A percentile compares a stretch with the other conserved stretches of the same genome.
phyloP scores from a whole-genome alignment of 2,329 filamentous ascomycete genomes.

The Cladosporium sp. region DNA sequence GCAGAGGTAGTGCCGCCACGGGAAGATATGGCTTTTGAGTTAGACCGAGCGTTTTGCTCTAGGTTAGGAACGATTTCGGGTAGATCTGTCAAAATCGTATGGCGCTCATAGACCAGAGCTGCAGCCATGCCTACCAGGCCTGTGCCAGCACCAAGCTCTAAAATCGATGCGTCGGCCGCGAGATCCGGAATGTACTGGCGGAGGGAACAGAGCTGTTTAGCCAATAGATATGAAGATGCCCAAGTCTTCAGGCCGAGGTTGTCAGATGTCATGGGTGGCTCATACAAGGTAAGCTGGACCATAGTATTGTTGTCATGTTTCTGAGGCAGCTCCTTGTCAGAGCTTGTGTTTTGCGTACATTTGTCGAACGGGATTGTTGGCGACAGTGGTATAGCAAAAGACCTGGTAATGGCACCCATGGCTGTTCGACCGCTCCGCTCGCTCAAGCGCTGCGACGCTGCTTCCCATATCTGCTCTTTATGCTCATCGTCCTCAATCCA shows the following conservation, averaged over 20 bases:
- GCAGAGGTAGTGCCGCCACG: conserved; percentile 60
- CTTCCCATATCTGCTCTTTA: conserved; percentile 71
- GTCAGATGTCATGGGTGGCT: conserved; percentile 85
- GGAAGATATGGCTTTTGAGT: conserved; percentile 56
- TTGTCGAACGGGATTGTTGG: not conserved
- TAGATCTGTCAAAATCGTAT: conserved; percentile 78
- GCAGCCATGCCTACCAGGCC: conserved; percentile 87
- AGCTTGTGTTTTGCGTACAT: not conserved
- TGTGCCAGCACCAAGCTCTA: conserved; percentile 88
- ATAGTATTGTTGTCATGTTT: not conserved
- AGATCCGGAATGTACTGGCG: conserved; percentile 23
- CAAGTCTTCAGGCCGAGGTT: conserved; percentile 92
- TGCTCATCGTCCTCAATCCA: conserved; percentile 70
- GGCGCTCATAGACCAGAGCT: conserved; percentile 66
- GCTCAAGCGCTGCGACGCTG: conserved; percentile 75
- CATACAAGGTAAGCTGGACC: conserved; percentile 65
- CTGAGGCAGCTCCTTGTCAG: not conserved
- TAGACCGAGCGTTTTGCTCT: conserved; percentile 67
- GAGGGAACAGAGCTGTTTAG: conserved; percentile 62
- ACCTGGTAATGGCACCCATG: conserved; percentile 63
- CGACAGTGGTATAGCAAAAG: conserved; percentile 53
- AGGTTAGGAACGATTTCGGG: conserved; percentile 82
- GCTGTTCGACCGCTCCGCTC: conserved; percentile 80
- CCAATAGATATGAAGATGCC: conserved; percentile 85
- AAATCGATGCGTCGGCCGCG: conserved; percentile 36